Evolutionary conservation across 2,329 filamentous ascomycete species (phyloP).

Genomic region (Penicillium sp.): DNA sequence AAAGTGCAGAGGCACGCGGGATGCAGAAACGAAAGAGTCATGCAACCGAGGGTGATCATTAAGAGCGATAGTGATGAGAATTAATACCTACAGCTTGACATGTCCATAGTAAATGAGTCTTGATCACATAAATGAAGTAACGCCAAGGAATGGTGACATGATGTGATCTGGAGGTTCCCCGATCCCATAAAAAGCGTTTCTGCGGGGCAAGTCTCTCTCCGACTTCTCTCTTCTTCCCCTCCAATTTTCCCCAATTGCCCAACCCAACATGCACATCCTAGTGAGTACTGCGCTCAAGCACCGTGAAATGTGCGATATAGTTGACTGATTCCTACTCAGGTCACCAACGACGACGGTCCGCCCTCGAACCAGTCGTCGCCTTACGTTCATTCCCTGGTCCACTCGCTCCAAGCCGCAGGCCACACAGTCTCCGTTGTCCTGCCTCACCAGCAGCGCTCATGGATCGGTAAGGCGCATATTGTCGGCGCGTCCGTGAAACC

Average conservation of each 20-base stretch:
- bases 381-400: conserved; percentile 75
- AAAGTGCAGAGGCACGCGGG: conserved; percentile 36
- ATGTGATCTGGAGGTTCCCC: conserved; percentile 1
- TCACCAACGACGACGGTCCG: conserved; percentile 76
- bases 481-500: conserved; percentile 86
- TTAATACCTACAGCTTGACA: conserved; percentile 10
- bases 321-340: conserved; percentile 34
- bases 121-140: conserved; percentile 3
- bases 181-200: conserved; percentile 30
- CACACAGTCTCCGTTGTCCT: conserved; percentile 91
- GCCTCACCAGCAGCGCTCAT: conserved; percentile 88
- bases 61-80: neutral
- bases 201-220: conserved; percentile 24
- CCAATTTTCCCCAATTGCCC: conserved; percentile 19
- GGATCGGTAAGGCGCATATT: conserved; percentile 98
- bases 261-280: conserved; percentile 54
- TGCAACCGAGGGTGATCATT: conserved; percentile 25
- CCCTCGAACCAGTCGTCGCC: conserved; percentile 77
- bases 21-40: conserved; percentile 41
- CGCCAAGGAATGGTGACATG: conserved; percentile 11
- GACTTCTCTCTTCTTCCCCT: conserved; percentile 25
- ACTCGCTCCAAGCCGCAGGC: conserved; percentile 71
- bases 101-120: neutral
- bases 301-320: neutral
- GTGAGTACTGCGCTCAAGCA: conserved; percentile 40